These are phyloP conservation scores for Anisodus acutangulus DNA, from an alignment of 257 asterid genomes.

Conservation along the genomic window DNA sequence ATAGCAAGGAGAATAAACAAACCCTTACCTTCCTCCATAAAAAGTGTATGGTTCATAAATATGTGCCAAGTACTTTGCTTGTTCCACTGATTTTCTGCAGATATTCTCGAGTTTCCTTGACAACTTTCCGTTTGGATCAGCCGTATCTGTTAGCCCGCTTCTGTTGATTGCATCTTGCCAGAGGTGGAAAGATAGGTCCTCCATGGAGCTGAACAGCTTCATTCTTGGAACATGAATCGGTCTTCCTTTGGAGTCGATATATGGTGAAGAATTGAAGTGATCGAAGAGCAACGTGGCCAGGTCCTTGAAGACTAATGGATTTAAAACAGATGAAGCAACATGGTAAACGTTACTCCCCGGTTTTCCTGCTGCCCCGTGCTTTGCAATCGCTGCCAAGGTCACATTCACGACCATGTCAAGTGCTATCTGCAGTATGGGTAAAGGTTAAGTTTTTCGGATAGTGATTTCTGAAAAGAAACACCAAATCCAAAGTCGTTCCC, in stretches of 20 bases:
- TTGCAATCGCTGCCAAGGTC: constrained; percentile 90
- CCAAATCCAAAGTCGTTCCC: too few species aligned
- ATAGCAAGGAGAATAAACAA: neutral
- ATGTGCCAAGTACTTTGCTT: constrained; percentile 75
- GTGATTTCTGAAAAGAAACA: too few species aligned
- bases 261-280: constrained; percentile 69
- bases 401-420: constrained; percentile 97
- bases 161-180: constrained; percentile 67
- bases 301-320: constrained; percentile 76
- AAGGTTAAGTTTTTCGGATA: too few species aligned
- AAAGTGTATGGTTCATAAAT: constrained; percentile 86
- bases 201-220: constrained; percentile 85
- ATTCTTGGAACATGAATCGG: constrained; percentile 73
- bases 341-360: constrained; percentile 51
- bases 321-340: constrained; percentile 87
- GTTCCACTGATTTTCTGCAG: constrained; percentile 82
- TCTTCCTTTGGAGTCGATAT: constrained; percentile 67
- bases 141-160: constrained; percentile 55
- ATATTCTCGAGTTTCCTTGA: constrained; percentile 61
- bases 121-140: constrained; percentile 57
- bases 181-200: constrained; percentile 79
- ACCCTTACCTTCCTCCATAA: constrained; percentile 78
- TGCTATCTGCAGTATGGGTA: too few species aligned
- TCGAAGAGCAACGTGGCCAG: constrained; percentile 64
- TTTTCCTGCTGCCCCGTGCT: constrained; percentile 72